A percentile compares a stretch with the other conserved stretches of the same genome.
These are phyloP conservation scores for Aspergillus nomiae DNA, from an alignment of 2,329 filamentous ascomycete species.

Conservation along the genomic window DNA sequence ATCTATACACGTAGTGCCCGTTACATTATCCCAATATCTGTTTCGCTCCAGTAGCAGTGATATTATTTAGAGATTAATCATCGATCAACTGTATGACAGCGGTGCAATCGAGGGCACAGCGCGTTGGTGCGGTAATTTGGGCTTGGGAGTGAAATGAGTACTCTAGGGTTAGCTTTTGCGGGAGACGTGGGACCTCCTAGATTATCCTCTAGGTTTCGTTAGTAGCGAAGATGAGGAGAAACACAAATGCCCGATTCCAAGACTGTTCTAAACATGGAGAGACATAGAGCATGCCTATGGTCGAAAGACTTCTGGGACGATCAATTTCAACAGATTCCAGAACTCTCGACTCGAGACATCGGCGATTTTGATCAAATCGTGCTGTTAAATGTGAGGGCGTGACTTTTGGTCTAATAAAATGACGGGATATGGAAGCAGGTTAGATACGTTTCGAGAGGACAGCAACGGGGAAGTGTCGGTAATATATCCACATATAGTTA, in stretches of 20 bases:
- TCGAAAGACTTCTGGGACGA: no score
- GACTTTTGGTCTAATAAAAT: no score
- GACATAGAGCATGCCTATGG: background rate
- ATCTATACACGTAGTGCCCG: background rate
- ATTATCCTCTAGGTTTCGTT: background rate
- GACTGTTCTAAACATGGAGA: background rate
- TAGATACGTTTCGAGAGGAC: background rate
- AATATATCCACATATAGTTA: background rate
- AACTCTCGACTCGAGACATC: background rate
- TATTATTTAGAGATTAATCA: background rate
- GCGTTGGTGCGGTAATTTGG: background rate
- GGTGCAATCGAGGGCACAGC: no score
- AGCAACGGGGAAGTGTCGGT: background rate
- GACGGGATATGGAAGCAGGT: background rate
- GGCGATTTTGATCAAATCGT: background rate
- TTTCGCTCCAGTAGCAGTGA: background rate
- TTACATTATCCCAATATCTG: background rate
- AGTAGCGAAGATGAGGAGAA: background rate
- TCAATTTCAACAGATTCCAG: background rate
- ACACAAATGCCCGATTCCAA: background rate
- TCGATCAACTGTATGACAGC: no score
- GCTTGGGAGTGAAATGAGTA: background rate
- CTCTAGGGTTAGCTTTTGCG: background rate
- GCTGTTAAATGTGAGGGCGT: background rate
- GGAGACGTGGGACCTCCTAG: background rate